phyloP scores from a whole-genome alignment of 352 stramenopile genomes.

The Phytophthora kernoviae region DNA sequence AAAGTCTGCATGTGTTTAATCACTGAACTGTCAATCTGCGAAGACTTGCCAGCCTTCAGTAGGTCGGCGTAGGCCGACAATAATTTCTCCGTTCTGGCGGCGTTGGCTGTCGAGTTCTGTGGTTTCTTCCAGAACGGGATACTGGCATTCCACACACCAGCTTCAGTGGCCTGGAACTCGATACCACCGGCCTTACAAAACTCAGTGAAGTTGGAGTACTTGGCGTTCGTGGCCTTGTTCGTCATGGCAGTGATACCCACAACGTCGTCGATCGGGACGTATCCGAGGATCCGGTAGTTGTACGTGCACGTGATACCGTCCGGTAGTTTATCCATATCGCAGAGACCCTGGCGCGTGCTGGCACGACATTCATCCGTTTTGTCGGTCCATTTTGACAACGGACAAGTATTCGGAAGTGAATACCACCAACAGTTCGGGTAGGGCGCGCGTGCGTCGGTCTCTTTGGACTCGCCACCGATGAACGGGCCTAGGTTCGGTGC shows the following conservation, averaged over 20 bases:
- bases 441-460: constrained; percentile 39
- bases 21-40: constrained; percentile 34
- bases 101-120: constrained; percentile 52
- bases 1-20: constrained; percentile 53
- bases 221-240: constrained; percentile 34
- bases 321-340: constrained; percentile 45
- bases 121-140: constrained; percentile 73
- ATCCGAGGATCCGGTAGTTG: constrained; percentile 76
- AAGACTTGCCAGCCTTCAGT: constrained; percentile 31
- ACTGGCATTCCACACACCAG: constrained; percentile 39
- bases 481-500: constrained; percentile 31
- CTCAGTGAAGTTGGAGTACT: constrained; percentile 68
- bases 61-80: constrained; percentile 50
- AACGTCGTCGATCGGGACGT: constrained; percentile 72
- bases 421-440: constrained; percentile 61
- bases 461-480: constrained; percentile 35
- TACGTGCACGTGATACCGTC: constrained; percentile 73
- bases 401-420: constrained; percentile 61
- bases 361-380: constrained; percentile 56
- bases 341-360: constrained; percentile 47
- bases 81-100: constrained; percentile 42
- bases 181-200: constrained; percentile 64
- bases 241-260: constrained; percentile 73
- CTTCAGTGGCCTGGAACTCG: constrained; percentile 58
- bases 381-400: constrained; percentile 31